Evolutionary conservation across 2,329 filamentous ascomycete genomes (phyloP), one percentile per base, ranked within the genome.

Genomic region (Coleophoma cylindrospora): DNA sequence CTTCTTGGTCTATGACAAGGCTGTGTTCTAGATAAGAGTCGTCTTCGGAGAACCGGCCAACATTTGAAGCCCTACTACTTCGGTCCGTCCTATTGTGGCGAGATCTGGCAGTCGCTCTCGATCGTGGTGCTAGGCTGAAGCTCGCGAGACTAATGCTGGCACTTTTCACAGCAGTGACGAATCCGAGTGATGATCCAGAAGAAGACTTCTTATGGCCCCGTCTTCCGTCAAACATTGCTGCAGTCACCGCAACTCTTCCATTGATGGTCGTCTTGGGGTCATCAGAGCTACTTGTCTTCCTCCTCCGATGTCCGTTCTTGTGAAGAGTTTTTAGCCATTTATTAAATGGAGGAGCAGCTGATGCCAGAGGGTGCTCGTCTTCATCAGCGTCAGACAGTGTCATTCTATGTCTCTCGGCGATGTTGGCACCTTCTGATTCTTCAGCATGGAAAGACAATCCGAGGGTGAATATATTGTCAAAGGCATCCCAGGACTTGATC

Each of bases 141-240:
- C 85, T 89, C 44, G 83, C 79, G 52, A 91, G 73, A 52, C 90
- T 95, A 53, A 89, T 76, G 52, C 86, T 91, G 47, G 88, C 87
- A 54, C 89, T 94, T 64, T 86, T 90, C 58, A 95, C 79, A 14
- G 82, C 86, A n/a, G 84, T 82, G 37, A 96, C 81, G 62, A 91
- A 91, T 2, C 80, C 86, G 52, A 89, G 83, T 0, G 91, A 95
- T 7, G 87, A 89, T 1, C 79, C 78, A 12, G 88, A 88, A 2
- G 86, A 87, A 8, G 80, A 82, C 49, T 81, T 77, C 51, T 78
- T 74, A 58, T 77, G 75, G 58, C 67, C 40, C 7, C 27, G 27
- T 27, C 27, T 27, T 6, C 27, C 27, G 27, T 27, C 27, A 27
- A 27, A 27, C 27, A 27, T 27, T 27, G 27, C 27, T 27, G 27